Evolutionary conservation across 2,329 filamentous ascomycete genomes (phyloP).

Genomic region (Penicillium sp.): DNA sequence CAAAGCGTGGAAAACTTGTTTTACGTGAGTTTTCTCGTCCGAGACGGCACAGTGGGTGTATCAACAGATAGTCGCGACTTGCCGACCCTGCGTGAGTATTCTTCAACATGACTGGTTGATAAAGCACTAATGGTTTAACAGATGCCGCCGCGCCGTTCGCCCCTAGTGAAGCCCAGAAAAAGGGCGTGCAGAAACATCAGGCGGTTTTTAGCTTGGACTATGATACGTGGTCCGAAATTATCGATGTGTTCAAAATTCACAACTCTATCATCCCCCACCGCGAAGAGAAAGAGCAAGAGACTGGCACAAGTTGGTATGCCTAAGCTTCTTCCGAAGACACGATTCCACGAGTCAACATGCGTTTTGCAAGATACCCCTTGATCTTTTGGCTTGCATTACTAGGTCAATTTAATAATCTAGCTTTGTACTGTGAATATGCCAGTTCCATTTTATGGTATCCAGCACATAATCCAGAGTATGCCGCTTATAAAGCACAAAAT

Average conservation of each 20-base stretch:
- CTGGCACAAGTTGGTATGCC: constrained; percentile 65
- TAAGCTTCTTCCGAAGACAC: constrained; percentile 30
- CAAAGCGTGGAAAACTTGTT: constrained; percentile 97
- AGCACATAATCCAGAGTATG: not conserved
- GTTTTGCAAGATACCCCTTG: constrained; percentile 18
- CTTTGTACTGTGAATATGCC: not conserved
- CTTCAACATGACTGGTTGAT: not conserved
- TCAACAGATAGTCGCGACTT: constrained; percentile 69
- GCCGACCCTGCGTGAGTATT: constrained; percentile 73
- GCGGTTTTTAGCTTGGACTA: constrained; percentile 87
- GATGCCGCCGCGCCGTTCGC: constrained; percentile 48
- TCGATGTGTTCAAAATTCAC: constrained; percentile 72
- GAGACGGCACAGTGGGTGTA: constrained; percentile 78
- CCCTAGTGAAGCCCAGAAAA: constrained; percentile 50
- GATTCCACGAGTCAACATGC: constrained; percentile 6
- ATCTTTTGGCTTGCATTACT: constrained; percentile 1
- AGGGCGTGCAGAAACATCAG: constrained; percentile 70
- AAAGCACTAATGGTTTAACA: constrained; percentile 29
- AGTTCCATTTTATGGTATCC: not conserved
- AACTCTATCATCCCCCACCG: constrained; percentile 84
- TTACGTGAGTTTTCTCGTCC: constrained; percentile 90
- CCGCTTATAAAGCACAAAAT: too few relatives aligned
- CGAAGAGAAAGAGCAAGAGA: constrained; percentile 55
- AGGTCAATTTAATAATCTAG: not conserved
- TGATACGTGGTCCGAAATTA: constrained; percentile 74